phyloP scores from a whole-genome alignment of 2,329 filamentous ascomycete species.

The Arthrobotrys entomopaga region DNA sequence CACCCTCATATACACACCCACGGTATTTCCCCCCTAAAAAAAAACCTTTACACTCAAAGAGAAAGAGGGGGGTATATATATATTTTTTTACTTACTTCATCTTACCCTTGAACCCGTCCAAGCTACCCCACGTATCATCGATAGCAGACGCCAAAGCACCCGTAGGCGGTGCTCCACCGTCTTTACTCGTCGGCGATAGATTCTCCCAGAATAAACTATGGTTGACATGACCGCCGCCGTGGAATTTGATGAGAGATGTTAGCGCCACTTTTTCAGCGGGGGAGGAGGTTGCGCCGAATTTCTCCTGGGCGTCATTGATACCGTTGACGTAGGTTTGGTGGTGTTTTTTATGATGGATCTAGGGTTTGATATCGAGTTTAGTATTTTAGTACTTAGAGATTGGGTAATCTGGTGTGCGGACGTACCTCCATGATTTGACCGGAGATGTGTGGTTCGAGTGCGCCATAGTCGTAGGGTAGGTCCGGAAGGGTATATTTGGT shows the following conservation, averaged over 20 bases:
- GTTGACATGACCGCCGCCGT: slow-evolving; percentile 74
- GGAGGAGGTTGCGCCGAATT: slow-evolving; percentile 70
- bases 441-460: slow-evolving; percentile 80
- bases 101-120: slow-evolving; percentile 69
- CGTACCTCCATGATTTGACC: slow-evolving; percentile 86
- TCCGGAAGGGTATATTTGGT: slow-evolving; percentile 94
- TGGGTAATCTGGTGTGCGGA: background rate
- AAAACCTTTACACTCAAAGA: too few species aligned
- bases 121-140: slow-evolving; percentile 65
- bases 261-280: slow-evolving; percentile 69
- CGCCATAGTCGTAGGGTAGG: slow-evolving; percentile 90
- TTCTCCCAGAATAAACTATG: slow-evolving; percentile 77
- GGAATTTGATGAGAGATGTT: slow-evolving; percentile 72
- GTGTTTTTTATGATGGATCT: slow-evolving; percentile 89
- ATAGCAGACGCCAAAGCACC: slow-evolving; percentile 65
- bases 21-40: background rate
- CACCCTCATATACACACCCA: background rate
- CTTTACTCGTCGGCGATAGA: slow-evolving; percentile 73
- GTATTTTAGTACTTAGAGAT: too few species aligned
- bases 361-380: background rate
- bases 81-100: too few species aligned
- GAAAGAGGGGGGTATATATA: background rate
- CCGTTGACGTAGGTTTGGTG: slow-evolving; percentile 93
- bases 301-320: slow-evolving; percentile 81
- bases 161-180: slow-evolving; percentile 70